phyloP scores from a whole-genome alignment of 129 eudicot species.

The sunflower (Helianthus annuus) region HanXRQr2.0-SUNRISE NC_035443.2:166331013-166331512 shows the following conservation, averaged over 20 bases:
- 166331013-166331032: constrained; percentile 60
- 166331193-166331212: constrained; percentile 62
- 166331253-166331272: constrained; percentile 46
- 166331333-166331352: constrained; percentile 40
- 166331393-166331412: no score
- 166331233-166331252: constrained; percentile 49
- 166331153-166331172: constrained; percentile 51
- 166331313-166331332: constrained; percentile 56
- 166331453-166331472: constrained; percentile 24
- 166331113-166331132: constrained; percentile 69
- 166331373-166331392: neutral
- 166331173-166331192: constrained; percentile 40
- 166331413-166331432: no score
- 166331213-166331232: constrained; percentile 54
- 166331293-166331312: constrained; percentile 50
- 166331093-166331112: constrained; percentile 59
- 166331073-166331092: constrained; percentile 50
- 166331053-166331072: constrained; percentile 66
- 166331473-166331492: constrained; percentile 48
- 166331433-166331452: no score
- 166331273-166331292: constrained; percentile 62
- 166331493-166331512: constrained; percentile 60
- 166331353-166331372: no score
- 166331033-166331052: constrained; percentile 60
- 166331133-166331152: constrained; percentile 61